Percentiles rank a stretch among this genome's conserved stretches.
These are phyloP conservation scores for Cryptococcus deneoformans DNA, from an alignment of 1,284 basidiomycete species.

Conservation along the genomic window DNA sequence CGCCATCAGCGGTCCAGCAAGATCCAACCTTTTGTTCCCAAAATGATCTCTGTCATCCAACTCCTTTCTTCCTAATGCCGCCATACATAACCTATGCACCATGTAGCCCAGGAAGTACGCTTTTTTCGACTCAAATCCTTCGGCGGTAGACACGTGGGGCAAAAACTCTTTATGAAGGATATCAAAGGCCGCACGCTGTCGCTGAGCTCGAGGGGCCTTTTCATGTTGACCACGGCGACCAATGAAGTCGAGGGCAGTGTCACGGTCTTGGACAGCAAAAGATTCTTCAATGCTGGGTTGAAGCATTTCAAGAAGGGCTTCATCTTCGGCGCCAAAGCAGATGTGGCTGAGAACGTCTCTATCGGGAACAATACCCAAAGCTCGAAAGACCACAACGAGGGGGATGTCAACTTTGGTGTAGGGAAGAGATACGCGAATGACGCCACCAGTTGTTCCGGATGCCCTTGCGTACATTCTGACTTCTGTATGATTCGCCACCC, in stretches of 20 bases:
- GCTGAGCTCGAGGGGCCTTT: conserved; percentile 84
- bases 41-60: conserved; percentile 99
- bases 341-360: conserved; percentile 98
- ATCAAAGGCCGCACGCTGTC: conserved; percentile 95
- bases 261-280: conserved; percentile 96
- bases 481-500: conserved; percentile 97
- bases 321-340: conserved; percentile 95
- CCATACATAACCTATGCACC: conserved; percentile 92
- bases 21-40: conserved; percentile 94
- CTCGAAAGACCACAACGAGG: conserved; percentile 98
- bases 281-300: conserved; percentile 99
- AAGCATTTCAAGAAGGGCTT: conserved; percentile 95
- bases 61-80: conserved; percentile 90
- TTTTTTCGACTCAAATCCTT: conserved; percentile 97
- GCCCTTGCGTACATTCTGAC: conserved; percentile 94
- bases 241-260: conserved; percentile 91
- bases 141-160: conserved; percentile 93
- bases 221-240: conserved; percentile 97
- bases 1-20: conserved; percentile 92
- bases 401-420: conserved; percentile 98
- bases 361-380: conserved; percentile 95
- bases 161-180: conserved; percentile 99
- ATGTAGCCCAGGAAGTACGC: conserved; percentile 99
- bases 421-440: conserved; percentile 95
- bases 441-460: conserved; percentile 65